These are phyloP conservation scores for Logfia minima DNA, from an alignment of 129 eudicot species.

Conservation along the genomic window DNA sequence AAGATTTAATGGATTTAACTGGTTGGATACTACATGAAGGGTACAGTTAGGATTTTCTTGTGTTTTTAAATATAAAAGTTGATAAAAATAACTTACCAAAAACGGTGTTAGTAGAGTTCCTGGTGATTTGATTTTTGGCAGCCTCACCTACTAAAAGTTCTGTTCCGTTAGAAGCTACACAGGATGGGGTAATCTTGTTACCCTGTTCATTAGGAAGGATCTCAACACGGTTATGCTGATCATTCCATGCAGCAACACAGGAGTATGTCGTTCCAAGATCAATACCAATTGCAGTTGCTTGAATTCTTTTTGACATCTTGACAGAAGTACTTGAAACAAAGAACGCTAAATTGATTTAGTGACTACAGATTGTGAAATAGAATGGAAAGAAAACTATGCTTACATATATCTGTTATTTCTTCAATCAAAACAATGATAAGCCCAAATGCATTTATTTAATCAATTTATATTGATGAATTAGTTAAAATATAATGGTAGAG, in stretches of 20 bases:
- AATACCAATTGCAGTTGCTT: constrained; percentile 12
- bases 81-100: constrained; percentile 11
- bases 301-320: constrained; percentile 12
- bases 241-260: constrained; percentile 12
- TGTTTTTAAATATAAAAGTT: not conserved
- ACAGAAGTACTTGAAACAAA: not conserved
- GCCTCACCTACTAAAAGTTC: constrained; percentile 14
- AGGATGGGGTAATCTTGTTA: constrained; percentile 22
- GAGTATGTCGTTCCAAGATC: constrained; percentile 25
- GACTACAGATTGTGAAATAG: not conserved
- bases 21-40: not conserved
- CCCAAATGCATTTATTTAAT: too few relatives aligned
- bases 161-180: constrained; percentile 14
- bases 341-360: too few relatives aligned
- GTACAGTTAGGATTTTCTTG: not conserved
- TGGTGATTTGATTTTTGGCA: constrained; percentile 29
- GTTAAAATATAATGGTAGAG: too few relatives aligned
- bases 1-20: not conserved
- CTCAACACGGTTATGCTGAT: constrained; percentile 17
- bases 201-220: constrained; percentile 29
- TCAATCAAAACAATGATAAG: too few relatives aligned
- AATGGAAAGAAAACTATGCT: too few relatives aligned
- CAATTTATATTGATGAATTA: too few relatives aligned
- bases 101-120: constrained; percentile 24
- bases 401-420: too few relatives aligned